Evolutionary conservation across 441 rosid genomes (phyloP).

Genomic region (Adansonia grandidieri): DNA sequence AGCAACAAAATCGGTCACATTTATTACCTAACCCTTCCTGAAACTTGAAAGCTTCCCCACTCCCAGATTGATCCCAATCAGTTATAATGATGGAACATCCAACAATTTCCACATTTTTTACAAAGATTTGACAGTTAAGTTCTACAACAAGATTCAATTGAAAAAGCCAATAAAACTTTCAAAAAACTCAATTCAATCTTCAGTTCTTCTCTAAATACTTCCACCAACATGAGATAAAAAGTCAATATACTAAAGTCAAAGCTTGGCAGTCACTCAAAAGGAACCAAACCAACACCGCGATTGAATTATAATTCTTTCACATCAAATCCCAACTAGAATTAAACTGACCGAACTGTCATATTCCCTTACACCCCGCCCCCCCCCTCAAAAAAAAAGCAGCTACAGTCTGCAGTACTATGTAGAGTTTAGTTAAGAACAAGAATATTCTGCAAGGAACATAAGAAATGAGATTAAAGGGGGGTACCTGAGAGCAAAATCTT

Average conservation of each 20-base stretch:
- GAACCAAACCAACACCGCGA: conserved; percentile 4
- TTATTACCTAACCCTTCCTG: neutral
- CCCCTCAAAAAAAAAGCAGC: neutral
- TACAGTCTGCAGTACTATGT: neutral
- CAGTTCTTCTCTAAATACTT: neutral
- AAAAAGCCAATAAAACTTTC: neutral
- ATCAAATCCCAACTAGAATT: neutral
- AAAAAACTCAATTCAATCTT: neutral
- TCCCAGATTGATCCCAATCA: neutral
- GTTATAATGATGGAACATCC: conserved; percentile 5
- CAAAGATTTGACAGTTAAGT: neutral
- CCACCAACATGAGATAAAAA: neutral
- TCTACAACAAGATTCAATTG: neutral
- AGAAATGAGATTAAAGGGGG: conserved; percentile 17
- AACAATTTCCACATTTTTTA: neutral
- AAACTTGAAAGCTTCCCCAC: neutral
- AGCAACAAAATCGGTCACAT: neutral
- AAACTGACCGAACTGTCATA: neutral
- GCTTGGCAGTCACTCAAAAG: neutral
- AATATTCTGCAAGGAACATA: neutral
- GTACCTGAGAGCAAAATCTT: conserved; percentile 31
- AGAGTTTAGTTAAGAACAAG: conserved; percentile 12
- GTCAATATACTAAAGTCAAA: neutral
- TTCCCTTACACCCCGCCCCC: neutral
- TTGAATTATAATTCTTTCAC: neutral